Evolutionary conservation across 2,329 filamentous ascomycete genomes (phyloP), one percentile per base, ranked within the genome.

Genomic region (Aspergillus sp.): DNA sequence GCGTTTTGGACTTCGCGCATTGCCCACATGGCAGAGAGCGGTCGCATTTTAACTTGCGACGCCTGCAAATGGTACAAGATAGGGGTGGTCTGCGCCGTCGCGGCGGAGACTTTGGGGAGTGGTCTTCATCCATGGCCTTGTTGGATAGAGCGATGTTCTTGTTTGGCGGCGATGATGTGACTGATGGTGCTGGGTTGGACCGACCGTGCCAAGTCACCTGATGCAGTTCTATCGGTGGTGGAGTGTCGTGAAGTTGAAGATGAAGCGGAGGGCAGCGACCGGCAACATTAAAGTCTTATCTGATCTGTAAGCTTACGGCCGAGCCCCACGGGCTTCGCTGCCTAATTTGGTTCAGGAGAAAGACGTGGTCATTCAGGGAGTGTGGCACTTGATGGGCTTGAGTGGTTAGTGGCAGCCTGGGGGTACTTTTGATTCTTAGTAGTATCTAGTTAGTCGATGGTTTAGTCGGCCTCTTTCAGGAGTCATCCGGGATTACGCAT

Each of bases 41-140:
- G 78, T 91, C 88, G 77, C 90, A 94, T 73, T 90, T 91, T 58
- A 92, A 80, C 76, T 94, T 94, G 42, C 90, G 84, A 21, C 89
- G 85, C 41, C 90, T 84, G 71, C 89, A 91, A 73, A 89, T 86
- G 36, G 89, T 82, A 71, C 88, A 91, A 27, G 86, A 88, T 6
- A 62, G 84, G 84, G 73, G 90, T 88, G 80, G 89, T 84, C 69
- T 86, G 82, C 78, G 89, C 84, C 64, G 70, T n/a, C 72, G 80
- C 32, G 84, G 81, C 58, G 59, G 49, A 30, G 60, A 60, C 60
- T 62, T 62, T 21, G 61, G 60, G 19, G 55, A 47, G 19, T 21
- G n/a, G 41, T 44, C 58, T 42, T 49, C 61, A 23, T 62, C 60
- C 60, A 62, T 62, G 19, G 17, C 30, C 10, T n/a, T 27, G 44